These are phyloP conservation scores for Conidiobolus incongruus DNA, from an alignment of 371 early-diverging fungal species.

Conservation along the genomic window DNA sequence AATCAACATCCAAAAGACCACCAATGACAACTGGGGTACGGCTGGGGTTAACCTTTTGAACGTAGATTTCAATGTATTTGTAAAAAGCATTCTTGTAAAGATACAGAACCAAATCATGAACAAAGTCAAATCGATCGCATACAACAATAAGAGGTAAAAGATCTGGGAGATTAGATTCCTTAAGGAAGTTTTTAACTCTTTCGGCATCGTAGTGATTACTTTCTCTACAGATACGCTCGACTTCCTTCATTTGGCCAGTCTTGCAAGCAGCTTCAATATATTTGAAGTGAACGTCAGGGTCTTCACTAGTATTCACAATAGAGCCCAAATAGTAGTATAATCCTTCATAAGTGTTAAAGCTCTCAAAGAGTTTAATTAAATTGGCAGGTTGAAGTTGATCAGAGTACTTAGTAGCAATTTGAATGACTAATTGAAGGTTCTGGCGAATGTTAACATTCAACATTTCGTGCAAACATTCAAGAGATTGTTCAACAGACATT, in stretches of 20 bases:
- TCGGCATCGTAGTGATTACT: slow-evolving; percentile 89
- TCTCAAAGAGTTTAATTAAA: slow-evolving; percentile 78
- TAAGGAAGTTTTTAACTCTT: slow-evolving; percentile 92
- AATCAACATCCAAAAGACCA: slow-evolving; percentile 92
- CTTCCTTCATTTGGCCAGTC: slow-evolving; percentile 89
- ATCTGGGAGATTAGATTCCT: slow-evolving; percentile 83
- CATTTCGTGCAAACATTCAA: slow-evolving; percentile 84
- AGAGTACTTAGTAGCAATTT: slow-evolving; percentile 88
- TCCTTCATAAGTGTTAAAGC: slow-evolving; percentile 75
- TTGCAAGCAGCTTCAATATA: slow-evolving; percentile 90
- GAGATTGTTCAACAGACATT: slow-evolving; percentile 78
- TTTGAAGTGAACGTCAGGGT: slow-evolving; percentile 88
- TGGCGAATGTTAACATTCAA: slow-evolving; percentile 64
- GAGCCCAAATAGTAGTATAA: slow-evolving; percentile 85
- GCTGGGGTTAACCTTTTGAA: slow-evolving; percentile 86
- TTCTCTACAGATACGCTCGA: slow-evolving; percentile 92
- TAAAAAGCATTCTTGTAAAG: slow-evolving; percentile 77
- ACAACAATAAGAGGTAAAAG: slow-evolving; percentile 94
- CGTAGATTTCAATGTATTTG: slow-evolving; percentile 94
- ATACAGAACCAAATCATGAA: slow-evolving; percentile 88
- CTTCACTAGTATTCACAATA: slow-evolving; percentile 83
- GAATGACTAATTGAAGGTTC: slow-evolving; percentile 84
- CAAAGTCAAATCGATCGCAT: slow-evolving; percentile 90
- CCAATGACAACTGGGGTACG: slow-evolving; percentile 92
- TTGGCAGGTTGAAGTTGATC: slow-evolving; percentile 74